A percentile compares a stretch with the other conserved stretches of the same genome.
These are phyloP conservation scores for Dicorynia guianensis DNA, from an alignment of 306 rosid genomes.

Conservation along the genomic window DNA sequence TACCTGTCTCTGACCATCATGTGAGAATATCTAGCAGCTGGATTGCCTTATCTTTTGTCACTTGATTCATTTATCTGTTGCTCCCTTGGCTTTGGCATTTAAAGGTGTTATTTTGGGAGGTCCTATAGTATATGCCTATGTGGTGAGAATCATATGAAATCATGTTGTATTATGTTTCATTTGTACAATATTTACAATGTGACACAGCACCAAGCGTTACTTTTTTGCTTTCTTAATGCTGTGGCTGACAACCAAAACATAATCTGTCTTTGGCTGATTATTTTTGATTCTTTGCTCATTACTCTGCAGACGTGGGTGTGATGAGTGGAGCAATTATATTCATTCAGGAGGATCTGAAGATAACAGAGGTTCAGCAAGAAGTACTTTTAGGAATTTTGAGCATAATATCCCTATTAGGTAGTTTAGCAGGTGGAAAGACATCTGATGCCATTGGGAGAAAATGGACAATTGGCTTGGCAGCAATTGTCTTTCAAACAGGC, in stretches of 20 bases:
- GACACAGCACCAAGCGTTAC: neutral
- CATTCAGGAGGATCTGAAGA: constrained; percentile 71
- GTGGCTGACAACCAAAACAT: constrained; percentile 6
- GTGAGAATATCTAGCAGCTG: too few species aligned
- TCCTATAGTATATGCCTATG: too few species aligned
- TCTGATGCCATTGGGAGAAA: constrained; percentile 67
- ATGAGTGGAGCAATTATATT: constrained; percentile 82
- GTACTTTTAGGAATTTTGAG: constrained; percentile 76
- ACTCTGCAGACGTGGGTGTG: constrained; percentile 68
- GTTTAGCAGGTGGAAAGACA: constrained; percentile 73
- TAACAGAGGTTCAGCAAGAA: constrained; percentile 70
- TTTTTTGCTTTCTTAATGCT: neutral
- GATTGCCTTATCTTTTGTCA: too few species aligned
- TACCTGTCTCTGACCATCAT: too few species aligned
- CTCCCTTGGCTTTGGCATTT: neutral
- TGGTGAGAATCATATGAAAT: too few species aligned
- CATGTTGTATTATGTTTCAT: constrained; percentile 4
- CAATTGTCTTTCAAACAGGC: constrained; percentile 66
- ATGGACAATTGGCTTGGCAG: constrained; percentile 77
- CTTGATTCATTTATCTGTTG: neutral
- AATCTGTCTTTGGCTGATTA: constrained; percentile 7
- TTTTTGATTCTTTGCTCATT: neutral
- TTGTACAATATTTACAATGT: neutral
- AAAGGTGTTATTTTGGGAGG: too few species aligned
- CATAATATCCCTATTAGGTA: constrained; percentile 67